These are phyloP conservation scores for Chaetoceros muelleri DNA, from an alignment of 108 stramenopile genomes.

Conservation along the genomic window DNA sequence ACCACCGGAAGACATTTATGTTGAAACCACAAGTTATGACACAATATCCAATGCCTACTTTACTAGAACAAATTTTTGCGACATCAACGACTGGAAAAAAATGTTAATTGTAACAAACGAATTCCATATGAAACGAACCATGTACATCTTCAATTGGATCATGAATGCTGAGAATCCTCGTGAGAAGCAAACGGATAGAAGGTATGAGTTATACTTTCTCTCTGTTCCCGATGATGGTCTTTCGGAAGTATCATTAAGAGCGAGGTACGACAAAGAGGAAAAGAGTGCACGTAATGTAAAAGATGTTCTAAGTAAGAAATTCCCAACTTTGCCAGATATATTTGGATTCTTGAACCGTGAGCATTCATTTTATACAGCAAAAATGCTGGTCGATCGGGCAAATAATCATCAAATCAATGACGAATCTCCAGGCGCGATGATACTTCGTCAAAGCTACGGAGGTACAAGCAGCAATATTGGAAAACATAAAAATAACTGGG, in stretches of 20 bases:
- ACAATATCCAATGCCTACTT: constrained; percentile 80
- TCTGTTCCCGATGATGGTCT: constrained; percentile 55
- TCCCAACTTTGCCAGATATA: constrained; percentile 36
- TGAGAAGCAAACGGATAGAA: constrained; percentile 3
- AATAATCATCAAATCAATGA: not conserved
- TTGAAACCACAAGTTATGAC: constrained; percentile 78
- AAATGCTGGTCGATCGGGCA: constrained; percentile 41
- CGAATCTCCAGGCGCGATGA: not conserved
- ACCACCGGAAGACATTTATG: constrained; percentile 27
- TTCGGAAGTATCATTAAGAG: constrained; percentile 37
- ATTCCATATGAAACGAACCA: constrained; percentile 71
- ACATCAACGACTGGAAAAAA: constrained; percentile 45
- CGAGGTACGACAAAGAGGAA: constrained; percentile 46
- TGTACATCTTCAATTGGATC: constrained; percentile 82
- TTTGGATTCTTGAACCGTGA: constrained; percentile 45
- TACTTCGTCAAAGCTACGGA: not conserved
- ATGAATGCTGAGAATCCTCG: constrained; percentile 24
- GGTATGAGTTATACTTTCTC: constrained; percentile 61
- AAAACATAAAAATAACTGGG: no score
- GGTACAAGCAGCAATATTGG: not conserved
- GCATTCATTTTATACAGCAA: constrained; percentile 68
- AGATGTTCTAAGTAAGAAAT: constrained; percentile 27
- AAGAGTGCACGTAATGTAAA: constrained; percentile 35
- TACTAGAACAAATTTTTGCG: constrained; percentile 52
- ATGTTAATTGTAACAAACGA: constrained; percentile 65